phyloP scores from a whole-genome alignment of 768 basidiomycete genomes.

The Kwoniella heveanensis region DNA sequence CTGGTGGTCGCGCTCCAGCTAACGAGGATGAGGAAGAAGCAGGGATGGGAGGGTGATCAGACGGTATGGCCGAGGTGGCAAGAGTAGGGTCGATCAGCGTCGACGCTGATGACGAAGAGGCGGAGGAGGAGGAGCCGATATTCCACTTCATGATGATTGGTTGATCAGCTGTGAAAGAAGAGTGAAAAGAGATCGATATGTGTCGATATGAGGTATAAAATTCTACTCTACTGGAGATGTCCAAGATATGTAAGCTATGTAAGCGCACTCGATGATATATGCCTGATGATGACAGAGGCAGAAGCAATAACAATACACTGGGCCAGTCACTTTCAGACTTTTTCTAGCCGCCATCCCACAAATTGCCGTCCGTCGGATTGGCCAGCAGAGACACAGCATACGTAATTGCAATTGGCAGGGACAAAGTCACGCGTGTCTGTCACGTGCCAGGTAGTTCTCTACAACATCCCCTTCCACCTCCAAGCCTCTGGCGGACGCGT shows the following conservation, averaged over 20 bases:
- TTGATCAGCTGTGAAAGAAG: background rate
- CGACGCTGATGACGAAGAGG: background rate
- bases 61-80: conserved; percentile 15
- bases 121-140: conserved; percentile 31
- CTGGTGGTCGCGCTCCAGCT: conserved; percentile 19
- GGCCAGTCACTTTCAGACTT: background rate
- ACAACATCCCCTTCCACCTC: no score
- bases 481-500: no score
- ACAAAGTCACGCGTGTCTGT: no score
- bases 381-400: background rate
- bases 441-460: no score
- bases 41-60: conserved; percentile 43
- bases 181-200: background rate
- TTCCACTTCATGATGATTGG: conserved; percentile 29
- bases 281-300: background rate
- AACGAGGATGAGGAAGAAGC: conserved; percentile 24
- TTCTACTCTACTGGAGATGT: no score
- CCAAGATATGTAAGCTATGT: no score
- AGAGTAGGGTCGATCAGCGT: conserved; percentile 7
- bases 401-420: background rate
- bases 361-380: conserved; percentile 3
- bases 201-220: no score
- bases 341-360: background rate
- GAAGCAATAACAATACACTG: background rate
- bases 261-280: no score